Evolutionary conservation across 2,329 filamentous ascomycete species (phyloP), one percentile per base, ranked within the genome.

Genomic region (Fusarium globosum): DNA sequence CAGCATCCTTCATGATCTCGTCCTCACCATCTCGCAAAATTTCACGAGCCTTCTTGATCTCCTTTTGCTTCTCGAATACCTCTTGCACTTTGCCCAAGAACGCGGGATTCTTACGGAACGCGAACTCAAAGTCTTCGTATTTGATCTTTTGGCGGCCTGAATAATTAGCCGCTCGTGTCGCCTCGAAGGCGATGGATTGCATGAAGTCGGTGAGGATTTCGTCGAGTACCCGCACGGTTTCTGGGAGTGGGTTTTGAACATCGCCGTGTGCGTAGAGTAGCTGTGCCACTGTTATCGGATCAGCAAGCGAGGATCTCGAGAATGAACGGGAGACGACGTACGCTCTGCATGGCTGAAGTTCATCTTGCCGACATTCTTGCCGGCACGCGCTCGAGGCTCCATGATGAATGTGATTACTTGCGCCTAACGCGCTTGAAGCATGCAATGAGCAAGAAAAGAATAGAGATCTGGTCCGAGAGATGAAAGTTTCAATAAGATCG

Each of bases 181-280:
- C 96, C 80, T 94, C 92, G 85, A 97, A 96, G 83, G 94, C 96
- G 61, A 96, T 92, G 81, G 96, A 94, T 81, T 97, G 94, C 81
- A 98, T 94, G 86, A 97, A 98, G 85, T 98, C 96, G 71, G 95
- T 97, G 69, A 97, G 90, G 77, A 98, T 96, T 84, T 98, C 95
- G 86, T 98, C 96, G 57, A 98, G 91, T 58, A 96, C 90, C 70
- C 93, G 91, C 68, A 97, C 88, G 15, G 95, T 98, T 80, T 95
- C 91, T 23, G 93, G 91, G 33, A 98, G 91, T 2, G 95, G 94
- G 62, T 92, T 88, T 66, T 89, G 87, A 64, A 92, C 90, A 83
- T 97, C 94, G 81, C 94, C 95, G 80, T 94, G 93, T 68, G 92
- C 93, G 82, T 91, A 93, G 80, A 96, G 91, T 68, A 96, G 89